Evolutionary conservation across 768 basidiomycete genomes (phyloP).

Genomic region (Ramaria sp.): DNA sequence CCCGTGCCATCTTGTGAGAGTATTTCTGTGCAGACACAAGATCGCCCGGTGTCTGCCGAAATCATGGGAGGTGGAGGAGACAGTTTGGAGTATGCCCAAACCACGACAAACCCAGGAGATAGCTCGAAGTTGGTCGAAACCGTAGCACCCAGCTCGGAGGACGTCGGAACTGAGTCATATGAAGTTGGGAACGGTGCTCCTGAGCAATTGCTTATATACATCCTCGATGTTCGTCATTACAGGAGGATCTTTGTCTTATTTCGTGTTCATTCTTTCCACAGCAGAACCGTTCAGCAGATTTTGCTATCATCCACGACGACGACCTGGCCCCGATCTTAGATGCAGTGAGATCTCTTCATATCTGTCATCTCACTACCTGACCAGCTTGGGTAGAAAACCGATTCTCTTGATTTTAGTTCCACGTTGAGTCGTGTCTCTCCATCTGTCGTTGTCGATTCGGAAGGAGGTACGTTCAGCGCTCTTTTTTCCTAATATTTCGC

Average conservation of each 20-base stretch:
- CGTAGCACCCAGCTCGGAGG: too few species aligned
- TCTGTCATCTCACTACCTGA: not conserved
- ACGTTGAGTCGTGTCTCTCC: not conserved
- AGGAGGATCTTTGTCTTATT: not conserved
- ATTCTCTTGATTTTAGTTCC: not conserved
- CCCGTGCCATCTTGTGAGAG: too few species aligned
- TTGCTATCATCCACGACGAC: constrained; percentile 5
- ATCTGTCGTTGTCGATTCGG: not conserved
- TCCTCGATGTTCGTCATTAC: not conserved
- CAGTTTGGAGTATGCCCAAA: too few species aligned
- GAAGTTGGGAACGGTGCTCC: not conserved
- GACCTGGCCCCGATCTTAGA: not conserved
- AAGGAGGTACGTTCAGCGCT: not conserved
- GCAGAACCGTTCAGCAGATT: not conserved
- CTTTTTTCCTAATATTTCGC: not conserved
- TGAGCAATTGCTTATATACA: constrained; percentile 1
- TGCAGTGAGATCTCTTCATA: not conserved
- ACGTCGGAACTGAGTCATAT: not conserved
- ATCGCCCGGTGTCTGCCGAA: too few species aligned
- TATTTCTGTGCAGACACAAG: too few species aligned
- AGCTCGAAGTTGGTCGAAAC: too few species aligned
- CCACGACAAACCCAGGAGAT: not conserved
- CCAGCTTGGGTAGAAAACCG: not conserved
- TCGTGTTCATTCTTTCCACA: not conserved
- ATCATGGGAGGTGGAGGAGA: too few species aligned